phyloP scores from a whole-genome alignment of 148 eudicot genomes.

The Rhododendron ferrugineum region DNA sequence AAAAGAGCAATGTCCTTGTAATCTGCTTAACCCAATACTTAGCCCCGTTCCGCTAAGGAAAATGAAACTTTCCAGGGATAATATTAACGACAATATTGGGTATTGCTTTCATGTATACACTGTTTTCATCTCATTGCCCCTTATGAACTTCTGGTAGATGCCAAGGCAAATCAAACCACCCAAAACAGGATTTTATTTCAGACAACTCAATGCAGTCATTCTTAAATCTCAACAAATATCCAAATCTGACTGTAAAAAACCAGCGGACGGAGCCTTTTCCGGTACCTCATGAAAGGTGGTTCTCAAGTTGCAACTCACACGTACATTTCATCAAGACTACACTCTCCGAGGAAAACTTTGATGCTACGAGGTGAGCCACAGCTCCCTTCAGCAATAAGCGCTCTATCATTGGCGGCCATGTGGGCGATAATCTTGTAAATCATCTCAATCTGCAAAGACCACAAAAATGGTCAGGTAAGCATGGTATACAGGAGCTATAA shows the following conservation, averaged over 20 bases:
- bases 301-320: conserved; percentile 23
- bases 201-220: not conserved
- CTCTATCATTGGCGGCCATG: conserved; percentile 99
- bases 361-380: conserved; percentile 95
- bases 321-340: conserved; percentile 69
- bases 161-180: not conserved
- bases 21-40: not conserved
- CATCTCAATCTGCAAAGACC: conserved; percentile 73
- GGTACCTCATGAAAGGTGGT: not conserved
- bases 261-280: not conserved
- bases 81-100: not conserved
- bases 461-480: not conserved
- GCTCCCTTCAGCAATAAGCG: conserved; percentile 73
- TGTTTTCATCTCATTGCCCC: not conserved
- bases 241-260: not conserved
- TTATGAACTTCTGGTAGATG: not conserved
- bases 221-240: not conserved
- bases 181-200: not conserved
- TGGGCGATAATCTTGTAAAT: conserved; percentile 88
- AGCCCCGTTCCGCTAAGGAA: too few relatives aligned
- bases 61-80: not conserved
- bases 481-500: not conserved
- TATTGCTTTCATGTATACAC: not conserved
- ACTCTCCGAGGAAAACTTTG: conserved; percentile 85
- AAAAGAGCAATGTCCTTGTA: not conserved